These are phyloP conservation scores for Tuber aestivum DNA, from an alignment of 495 filamentous ascomycete species.

Conservation along the genomic window DNA sequence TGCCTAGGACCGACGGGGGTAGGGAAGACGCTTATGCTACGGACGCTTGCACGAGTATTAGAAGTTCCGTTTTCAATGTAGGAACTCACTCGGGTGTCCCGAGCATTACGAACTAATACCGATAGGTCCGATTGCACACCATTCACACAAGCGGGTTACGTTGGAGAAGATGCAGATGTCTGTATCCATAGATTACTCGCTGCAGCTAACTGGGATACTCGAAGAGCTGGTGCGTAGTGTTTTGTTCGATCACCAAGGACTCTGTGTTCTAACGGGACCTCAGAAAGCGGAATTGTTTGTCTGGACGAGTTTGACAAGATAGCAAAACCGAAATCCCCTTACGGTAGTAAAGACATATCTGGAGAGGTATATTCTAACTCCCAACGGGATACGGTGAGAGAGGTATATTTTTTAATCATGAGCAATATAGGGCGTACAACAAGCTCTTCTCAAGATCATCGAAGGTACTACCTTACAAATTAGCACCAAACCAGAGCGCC, in stretches of 20 bases:
- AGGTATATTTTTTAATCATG: not conserved
- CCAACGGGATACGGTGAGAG: not conserved
- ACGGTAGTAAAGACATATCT: constrained; percentile 51
- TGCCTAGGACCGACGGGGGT: constrained; percentile 90
- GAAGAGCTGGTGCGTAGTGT: constrained; percentile 46
- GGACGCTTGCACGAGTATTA: constrained; percentile 64
- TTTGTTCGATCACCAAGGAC: not conserved
- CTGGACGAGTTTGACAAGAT: constrained; percentile 98
- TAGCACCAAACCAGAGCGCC: constrained; percentile 73
- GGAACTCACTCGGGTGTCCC: constrained; percentile 6
- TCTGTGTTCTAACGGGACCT: not conserved
- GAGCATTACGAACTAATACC: constrained; percentile 13
- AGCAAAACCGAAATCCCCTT: constrained; percentile 61
- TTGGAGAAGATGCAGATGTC: constrained; percentile 90
- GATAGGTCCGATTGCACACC: constrained; percentile 80
- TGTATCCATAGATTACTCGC: constrained; percentile 85
- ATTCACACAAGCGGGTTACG: constrained; percentile 95
- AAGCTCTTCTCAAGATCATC: constrained; percentile 89
- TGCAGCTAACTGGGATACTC: constrained; percentile 83
- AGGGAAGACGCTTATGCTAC: constrained; percentile 85
- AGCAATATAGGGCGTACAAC: constrained; percentile 67
- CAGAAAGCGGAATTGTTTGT: constrained; percentile 88
- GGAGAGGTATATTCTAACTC: constrained; percentile 25
- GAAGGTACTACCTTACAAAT: constrained; percentile 91
- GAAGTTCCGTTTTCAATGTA: constrained; percentile 90